Conservation (phyloP, 345 rosid species). For the Xanthoceras sorbifolium region DNA sequence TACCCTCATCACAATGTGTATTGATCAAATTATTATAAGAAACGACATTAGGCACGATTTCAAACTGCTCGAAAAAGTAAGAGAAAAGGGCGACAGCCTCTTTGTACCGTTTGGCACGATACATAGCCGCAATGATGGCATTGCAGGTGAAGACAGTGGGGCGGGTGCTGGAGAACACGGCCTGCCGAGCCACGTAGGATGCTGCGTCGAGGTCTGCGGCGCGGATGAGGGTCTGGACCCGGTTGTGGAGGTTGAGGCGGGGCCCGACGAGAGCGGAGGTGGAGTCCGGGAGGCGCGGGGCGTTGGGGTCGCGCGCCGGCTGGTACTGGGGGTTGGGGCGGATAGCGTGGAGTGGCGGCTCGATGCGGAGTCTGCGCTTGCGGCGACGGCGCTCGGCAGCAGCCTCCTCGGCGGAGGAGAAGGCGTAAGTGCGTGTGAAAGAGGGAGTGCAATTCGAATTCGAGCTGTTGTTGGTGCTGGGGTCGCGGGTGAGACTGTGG, state of each 20-base stretch:
- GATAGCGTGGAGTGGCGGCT: conserved; percentile 92
- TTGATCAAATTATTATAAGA: conserved; percentile 91
- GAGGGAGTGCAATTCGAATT: conserved; percentile 19
- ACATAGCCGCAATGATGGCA: conserved; percentile 94
- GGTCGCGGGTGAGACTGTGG: conserved; percentile 18
- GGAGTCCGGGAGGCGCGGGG: conserved; percentile 90
- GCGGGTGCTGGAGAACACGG: conserved; percentile 65
- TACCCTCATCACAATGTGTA: conserved; percentile 81
- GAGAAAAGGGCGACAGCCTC: conserved; percentile 80
- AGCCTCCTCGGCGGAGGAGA: conserved; percentile 94
- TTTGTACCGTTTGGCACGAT: conserved; percentile 74
- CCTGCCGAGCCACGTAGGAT: conserved; percentile 60
- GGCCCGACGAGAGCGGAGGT: conserved; percentile 82
- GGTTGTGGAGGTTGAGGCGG: too few relatives aligned
- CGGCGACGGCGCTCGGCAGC: conserved; percentile 93
- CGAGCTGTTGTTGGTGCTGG: conserved; percentile 6
- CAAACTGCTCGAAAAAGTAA: conserved; percentile 74
- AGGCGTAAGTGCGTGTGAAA: conserved; percentile 51
- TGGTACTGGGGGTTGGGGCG: conserved; percentile 54
- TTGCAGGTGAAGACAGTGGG: conserved; percentile 99
- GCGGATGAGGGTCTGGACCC: too few relatives aligned
- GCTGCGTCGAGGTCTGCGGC: too few relatives aligned
- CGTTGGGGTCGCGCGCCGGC: conserved; percentile 82
- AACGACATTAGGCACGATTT: conserved; percentile 88
- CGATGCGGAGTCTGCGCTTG: conserved; percentile 86